Base-by-base conservation (phyloP, 805 yeast species). In the Henningerozyma blattae region DNA sequence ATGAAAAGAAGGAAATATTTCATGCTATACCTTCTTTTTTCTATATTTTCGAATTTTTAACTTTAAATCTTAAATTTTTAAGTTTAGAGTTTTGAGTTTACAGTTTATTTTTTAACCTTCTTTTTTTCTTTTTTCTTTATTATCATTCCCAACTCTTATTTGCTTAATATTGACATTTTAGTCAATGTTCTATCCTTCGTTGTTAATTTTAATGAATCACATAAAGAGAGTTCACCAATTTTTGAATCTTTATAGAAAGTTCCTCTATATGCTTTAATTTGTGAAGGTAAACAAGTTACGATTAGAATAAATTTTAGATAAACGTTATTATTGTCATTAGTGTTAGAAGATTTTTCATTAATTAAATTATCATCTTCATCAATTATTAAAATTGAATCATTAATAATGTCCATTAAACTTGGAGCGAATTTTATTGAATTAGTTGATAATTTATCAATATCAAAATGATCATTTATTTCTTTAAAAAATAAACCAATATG, bases 351-450 rank as follows among this genome's bases (percentile, higher is more conserved):
- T 4, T 27, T 28, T 4, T 25, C 15, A 13, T 36, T n/a, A n/a
- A n/a, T n/a, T n/a, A n/a, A 30, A 3, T 31, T 18, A 14, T 38
- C 34, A 16, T 45, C 37, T 10, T 32, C 13, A 13, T 42, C 30
- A 10, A 46, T 35, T 3, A 40, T 18, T 7, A 47, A 17, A 12
- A 46, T 31, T 7, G 49, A 42, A 36, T 54, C 56, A 14, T 44
- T 42, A 8, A 50, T 42, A 5, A 45, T 32, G 2, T 54, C 56
- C 14, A 53, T 33, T 24, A 46, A 32, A 30, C 39, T 42, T 15
- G 42, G 28, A 9, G 48, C 43, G 13, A 45, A 32, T 29, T 48
- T 44, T 9, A 49, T 10, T 4, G 47, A 35, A 7, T 33, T 22
- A 13, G 29, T 26, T 18, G 33, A 19, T 28, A 35, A 40, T 16